Conservation (phyloP, 1,284 basidiomycete genomes). For the Caloboletus inedulis region DNA sequence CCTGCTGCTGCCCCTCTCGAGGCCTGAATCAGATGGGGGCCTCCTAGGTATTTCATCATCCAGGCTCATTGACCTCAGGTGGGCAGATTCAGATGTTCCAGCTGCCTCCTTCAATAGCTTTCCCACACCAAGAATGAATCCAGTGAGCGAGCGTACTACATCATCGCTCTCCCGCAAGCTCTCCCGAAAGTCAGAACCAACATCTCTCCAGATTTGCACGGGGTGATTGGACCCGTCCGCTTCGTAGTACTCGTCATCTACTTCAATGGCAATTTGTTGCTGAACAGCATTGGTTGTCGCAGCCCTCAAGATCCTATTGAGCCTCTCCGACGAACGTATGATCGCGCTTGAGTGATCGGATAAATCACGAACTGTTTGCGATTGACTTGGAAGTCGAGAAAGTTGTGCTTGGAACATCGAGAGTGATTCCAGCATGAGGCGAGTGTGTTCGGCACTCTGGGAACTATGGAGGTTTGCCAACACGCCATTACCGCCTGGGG, state of each 20-base stretch:
- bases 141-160: constrained; percentile 68
- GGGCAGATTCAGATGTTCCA: constrained; percentile 33
- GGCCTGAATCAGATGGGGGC: constrained; percentile 36
- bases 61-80: constrained; percentile 47
- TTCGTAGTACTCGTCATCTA: constrained; percentile 44
- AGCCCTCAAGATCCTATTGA: constrained; percentile 57
- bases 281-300: constrained; percentile 60
- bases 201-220: constrained; percentile 59
- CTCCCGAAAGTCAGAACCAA: constrained; percentile 70
- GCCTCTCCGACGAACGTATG: constrained; percentile 57
- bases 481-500: constrained; percentile 16
- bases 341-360: constrained; percentile 59
- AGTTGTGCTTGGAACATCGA: constrained; percentile 66
- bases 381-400: constrained; percentile 45
- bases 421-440: constrained; percentile 65
- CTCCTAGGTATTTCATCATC: constrained; percentile 41
- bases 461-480: constrained; percentile 19
- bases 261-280: constrained; percentile 69
- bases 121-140: constrained; percentile 68
- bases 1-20: constrained; percentile 39
- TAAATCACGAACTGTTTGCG: constrained; percentile 48
- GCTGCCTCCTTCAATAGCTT: constrained; percentile 59
- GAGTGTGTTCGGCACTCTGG: constrained; percentile 54
- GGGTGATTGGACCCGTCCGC: constrained; percentile 35
- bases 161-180: constrained; percentile 70